Percentiles rank a stretch among this genome's conserved stretches.
phyloP scores from a whole-genome alignment of 805 yeast genomes.

The Candida ortonii region DNA sequence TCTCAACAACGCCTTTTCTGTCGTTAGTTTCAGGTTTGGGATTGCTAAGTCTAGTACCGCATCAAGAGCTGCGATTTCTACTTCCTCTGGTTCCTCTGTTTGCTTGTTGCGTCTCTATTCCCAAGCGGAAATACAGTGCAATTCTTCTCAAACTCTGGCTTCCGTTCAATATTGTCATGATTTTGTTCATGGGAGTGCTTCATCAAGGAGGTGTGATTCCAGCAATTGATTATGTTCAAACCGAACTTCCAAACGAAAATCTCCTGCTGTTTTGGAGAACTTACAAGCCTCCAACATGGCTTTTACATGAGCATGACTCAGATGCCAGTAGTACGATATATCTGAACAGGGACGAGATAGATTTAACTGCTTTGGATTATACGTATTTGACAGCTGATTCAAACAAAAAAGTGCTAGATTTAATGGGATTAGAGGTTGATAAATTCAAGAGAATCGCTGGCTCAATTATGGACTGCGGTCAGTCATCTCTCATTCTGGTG shows the following conservation, averaged over 20 bases:
- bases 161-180: slow-evolving; percentile 57
- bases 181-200: slow-evolving; percentile 67
- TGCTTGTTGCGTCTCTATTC: slow-evolving; percentile 46
- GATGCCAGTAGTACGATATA: background rate
- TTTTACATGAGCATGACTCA: slow-evolving; percentile 37
- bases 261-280: slow-evolving; percentile 88
- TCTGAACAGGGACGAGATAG: slow-evolving; percentile 24
- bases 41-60: slow-evolving; percentile 71
- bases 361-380: slow-evolving; percentile 21
- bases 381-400: background rate
- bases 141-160: slow-evolving; percentile 49
- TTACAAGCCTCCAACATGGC: slow-evolving; percentile 90
- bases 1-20: slow-evolving; percentile 53
- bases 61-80: slow-evolving; percentile 90
- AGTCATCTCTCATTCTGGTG: slow-evolving; percentile 19
- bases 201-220: slow-evolving; percentile 93
- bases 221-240: slow-evolving; percentile 45
- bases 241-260: slow-evolving; percentile 21
- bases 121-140: slow-evolving; percentile 16
- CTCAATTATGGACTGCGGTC: slow-evolving; percentile 4
- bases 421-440: slow-evolving; percentile 42
- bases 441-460: slow-evolving; percentile 18
- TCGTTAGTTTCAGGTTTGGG: slow-evolving; percentile 61
- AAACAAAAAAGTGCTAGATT: slow-evolving; percentile 37
- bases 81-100: slow-evolving; percentile 74